phyloP scores from a whole-genome alignment of 2,329 filamentous ascomycete species.

The Parastagonospora nodorum region DNA sequence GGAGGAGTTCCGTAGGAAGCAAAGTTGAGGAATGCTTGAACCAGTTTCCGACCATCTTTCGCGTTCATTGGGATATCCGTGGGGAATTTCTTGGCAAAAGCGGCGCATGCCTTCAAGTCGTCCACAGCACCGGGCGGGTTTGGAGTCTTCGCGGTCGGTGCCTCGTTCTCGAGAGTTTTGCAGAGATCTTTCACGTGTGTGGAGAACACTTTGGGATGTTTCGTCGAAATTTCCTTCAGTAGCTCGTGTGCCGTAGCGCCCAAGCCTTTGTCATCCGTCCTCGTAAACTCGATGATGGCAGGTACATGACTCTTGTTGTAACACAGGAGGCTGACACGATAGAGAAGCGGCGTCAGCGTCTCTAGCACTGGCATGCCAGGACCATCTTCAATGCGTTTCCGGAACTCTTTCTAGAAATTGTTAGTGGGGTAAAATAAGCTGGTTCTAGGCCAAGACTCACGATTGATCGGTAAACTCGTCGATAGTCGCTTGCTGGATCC shows the following conservation, averaged over 20 bases:
- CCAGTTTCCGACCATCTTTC: conserved; percentile 73
- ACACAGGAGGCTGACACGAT: conserved; percentile 80
- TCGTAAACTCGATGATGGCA: conserved; percentile 84
- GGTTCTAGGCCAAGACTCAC: conserved; percentile 20
- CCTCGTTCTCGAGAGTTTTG: conserved; percentile 79
- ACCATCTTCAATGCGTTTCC: conserved; percentile 76
- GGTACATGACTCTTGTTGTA: conserved; percentile 95
- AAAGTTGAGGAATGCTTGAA: conserved; percentile 80
- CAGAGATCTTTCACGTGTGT: conserved; percentile 91
- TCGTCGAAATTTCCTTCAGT: conserved; percentile 87
- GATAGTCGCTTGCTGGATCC: conserved; percentile 85
- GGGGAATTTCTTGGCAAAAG: conserved; percentile 85
- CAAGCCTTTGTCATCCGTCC: conserved; percentile 79
- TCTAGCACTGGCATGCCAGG: conserved; percentile 71
- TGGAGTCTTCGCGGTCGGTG: conserved; percentile 69
- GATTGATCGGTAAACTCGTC: conserved; percentile 85
- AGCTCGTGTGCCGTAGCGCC: conserved; percentile 83
- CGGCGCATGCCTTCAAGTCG: conserved; percentile 90
- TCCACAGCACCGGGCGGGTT: conserved; percentile 82
- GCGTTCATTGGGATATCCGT: conserved; percentile 71
- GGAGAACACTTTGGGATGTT: conserved; percentile 88
- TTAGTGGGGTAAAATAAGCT: conserved; percentile 11
- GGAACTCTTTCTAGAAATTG: conserved; percentile 69
- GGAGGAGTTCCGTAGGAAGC: conserved; percentile 81
- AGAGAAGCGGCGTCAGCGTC: conserved; percentile 80